Base-by-base conservation (phyloP, 2,329 filamentous ascomycete species). In the Chrysoporthe cubensis region DNA sequence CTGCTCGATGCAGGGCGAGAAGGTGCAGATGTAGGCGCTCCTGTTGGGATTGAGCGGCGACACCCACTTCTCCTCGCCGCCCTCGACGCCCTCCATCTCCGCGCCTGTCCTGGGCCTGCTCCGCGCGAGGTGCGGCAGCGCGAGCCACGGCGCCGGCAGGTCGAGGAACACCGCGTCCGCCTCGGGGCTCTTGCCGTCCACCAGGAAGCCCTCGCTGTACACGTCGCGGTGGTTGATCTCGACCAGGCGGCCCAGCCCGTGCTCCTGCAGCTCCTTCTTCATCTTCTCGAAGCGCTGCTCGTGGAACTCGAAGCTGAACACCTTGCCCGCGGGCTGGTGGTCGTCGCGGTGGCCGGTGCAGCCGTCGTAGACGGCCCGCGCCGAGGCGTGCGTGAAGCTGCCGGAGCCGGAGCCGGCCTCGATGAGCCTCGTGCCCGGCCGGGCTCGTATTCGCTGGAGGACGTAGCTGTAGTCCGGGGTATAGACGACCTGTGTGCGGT, bases 1-100 rank as follows among this genome's bases (percentile, higher is more conserved):
- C 81, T 99, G 96, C 80, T 99, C 96, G 72, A 99, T 96, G 79
- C 96, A 99, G 0, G 96, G 96, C 1, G 92, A 96, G 80, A 99
- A 99, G 0, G 94, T 96, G 82, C 96, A 99, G 65, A 99, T 86
- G 75, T 96, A 86, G 1, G 90, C 88, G 5, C 91, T 86, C 54
- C 87, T 85, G n/a, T 85, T 84, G 0, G 92, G 89, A 72, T 96
- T 90, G 13, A 98, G 84, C 0, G 87, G 84, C 0, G 87, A 90
- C 18, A 84, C 76, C 81, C 85, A 89, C 54, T 70, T 63, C 16
- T 56, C 71, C 6, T 74, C 67, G 7, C 65, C 64, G 6, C 62
- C 65, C 9, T 70, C 73, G 50, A 67, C 72, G 61, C 69, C 71
- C 11, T 71, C 71, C 60, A 73, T 21, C 64, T 72, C 21, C 71